These are phyloP conservation scores for Colletotrichum incanum DNA, from an alignment of 2,329 filamentous ascomycete species.

Conservation along the genomic window DNA sequence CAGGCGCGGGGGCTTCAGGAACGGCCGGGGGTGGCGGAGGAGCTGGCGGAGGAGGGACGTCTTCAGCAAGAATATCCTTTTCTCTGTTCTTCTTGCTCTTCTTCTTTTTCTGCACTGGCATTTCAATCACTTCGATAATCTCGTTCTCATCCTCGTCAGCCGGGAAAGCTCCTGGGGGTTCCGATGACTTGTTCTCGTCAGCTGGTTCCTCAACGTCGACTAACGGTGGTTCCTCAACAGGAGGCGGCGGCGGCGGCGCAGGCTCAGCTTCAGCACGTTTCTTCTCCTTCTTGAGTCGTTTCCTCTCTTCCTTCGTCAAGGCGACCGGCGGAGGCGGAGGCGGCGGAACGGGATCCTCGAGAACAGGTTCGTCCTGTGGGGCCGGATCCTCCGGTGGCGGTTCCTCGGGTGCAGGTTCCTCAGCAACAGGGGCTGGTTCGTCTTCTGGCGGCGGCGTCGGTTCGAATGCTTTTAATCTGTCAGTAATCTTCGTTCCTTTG, in stretches of 20 bases:
- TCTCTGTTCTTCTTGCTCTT: slow-evolving; percentile 60
- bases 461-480: slow-evolving; percentile 72
- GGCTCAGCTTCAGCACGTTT: slow-evolving; percentile 52
- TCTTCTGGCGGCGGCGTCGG: slow-evolving; percentile 54
- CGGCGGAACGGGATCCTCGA: slow-evolving; percentile 56
- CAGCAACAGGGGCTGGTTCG: slow-evolving; percentile 39
- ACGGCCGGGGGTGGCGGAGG: slow-evolving; percentile 64
- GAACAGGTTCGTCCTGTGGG: slow-evolving; percentile 50
- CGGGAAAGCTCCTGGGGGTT: slow-evolving; percentile 73
- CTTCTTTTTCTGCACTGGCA: slow-evolving; percentile 62
- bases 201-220: slow-evolving; percentile 46
- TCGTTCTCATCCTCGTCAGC: slow-evolving; percentile 66
- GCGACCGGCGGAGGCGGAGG: slow-evolving; percentile 52
- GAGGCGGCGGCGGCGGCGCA: slow-evolving; percentile 41
- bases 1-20: slow-evolving; percentile 59
- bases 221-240: slow-evolving; percentile 43
- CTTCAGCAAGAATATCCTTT: slow-evolving; percentile 53
- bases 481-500: slow-evolving; percentile 67
- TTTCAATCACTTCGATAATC: slow-evolving; percentile 67
- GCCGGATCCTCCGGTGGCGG: slow-evolving; percentile 20
- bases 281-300: slow-evolving; percentile 60
- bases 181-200: slow-evolving; percentile 52
- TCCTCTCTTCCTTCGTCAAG: slow-evolving; percentile 55
- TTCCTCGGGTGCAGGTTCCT: slow-evolving; percentile 42
- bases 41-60: slow-evolving; percentile 52